Evolutionary conservation across 352 stramenopile genomes (phyloP), one percentile per base, ranked within the genome.

Genomic region (Elongisporangium anandrum): DNA sequence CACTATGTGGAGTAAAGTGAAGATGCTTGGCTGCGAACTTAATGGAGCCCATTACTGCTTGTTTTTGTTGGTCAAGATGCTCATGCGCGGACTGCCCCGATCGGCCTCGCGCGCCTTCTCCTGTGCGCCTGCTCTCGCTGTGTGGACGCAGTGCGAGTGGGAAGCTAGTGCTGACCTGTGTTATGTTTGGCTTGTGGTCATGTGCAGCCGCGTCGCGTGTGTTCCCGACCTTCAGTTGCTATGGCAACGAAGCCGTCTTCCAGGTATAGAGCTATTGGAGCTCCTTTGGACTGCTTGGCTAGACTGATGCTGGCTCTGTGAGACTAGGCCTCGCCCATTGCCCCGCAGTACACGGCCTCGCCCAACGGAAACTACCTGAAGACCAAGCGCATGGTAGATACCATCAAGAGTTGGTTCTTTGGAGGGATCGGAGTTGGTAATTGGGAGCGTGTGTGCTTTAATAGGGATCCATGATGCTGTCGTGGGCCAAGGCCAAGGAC

Each of bases 381-480:
- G 73, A 88, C 75, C 24, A 94, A 94, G 71, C 85, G 85, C 3
- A 59, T 79, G 49, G 85, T 94, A 73, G 24, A 3, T 34, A 8
- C 24, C 24, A 60, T 54, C 29, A 10, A 7, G 10, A 47, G 17
- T 17, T 47, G 15, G 41, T 50, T 4, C 34, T 54, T 7, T 54
- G n/a, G n/a, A n/a, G n/a, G n/a, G n/a, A n/a, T n/a, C n/a, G n/a
- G n/a, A n/a, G n/a, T n/a, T n/a, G n/a, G n/a, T 45, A 19, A 52
- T 15, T 58, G 21, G 16, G 61, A 22, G 23, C 39, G 48, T 55
- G 15, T 67, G 23, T 66, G 23, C 8, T 61, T 38, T 64, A 0
- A 49, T 52, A 94, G 85, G 85, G 85, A 49, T 73, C 81, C 22
- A 87, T 94, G 60, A 90, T 94, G 79, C 62, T 94, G 47, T 92